These are phyloP conservation scores for Chaetomium cochliodes DNA, from an alignment of 495 filamentous ascomycete species.

Conservation along the genomic window DNA sequence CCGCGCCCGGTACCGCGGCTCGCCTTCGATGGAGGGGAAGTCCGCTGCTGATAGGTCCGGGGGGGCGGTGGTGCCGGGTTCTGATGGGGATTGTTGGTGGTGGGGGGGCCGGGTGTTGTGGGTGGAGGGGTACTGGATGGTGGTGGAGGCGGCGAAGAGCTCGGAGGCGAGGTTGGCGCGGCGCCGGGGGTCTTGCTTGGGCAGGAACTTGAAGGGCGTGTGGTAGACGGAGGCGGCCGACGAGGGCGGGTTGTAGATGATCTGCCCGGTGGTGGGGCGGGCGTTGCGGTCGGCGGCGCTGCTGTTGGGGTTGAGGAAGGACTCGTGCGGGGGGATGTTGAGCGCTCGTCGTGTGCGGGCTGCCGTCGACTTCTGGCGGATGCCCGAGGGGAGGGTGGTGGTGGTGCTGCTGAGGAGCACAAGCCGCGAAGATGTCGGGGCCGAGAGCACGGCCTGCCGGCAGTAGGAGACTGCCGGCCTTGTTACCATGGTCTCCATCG, in stretches of 20 bases:
- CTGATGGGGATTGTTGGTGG: neutral
- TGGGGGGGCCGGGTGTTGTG: neutral
- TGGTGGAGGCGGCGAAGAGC: slow-evolving; percentile 33
- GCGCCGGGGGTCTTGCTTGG: slow-evolving; percentile 70
- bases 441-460: slow-evolving; percentile 18
- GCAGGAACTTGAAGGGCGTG: slow-evolving; percentile 89
- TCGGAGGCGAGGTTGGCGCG: slow-evolving; percentile 43
- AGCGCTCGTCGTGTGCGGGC: slow-evolving; percentile 70
- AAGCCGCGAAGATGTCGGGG: slow-evolving; percentile 34
- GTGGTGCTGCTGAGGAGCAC: neutral
- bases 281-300: neutral
- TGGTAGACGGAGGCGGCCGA: slow-evolving; percentile 75
- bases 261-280: slow-evolving; percentile 53
- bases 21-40: slow-evolving; percentile 15
- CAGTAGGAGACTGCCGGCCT: slow-evolving; percentile 27
- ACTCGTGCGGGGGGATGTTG: slow-evolving; percentile 68
- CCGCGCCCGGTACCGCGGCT: slow-evolving; percentile 8
- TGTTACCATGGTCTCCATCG: slow-evolving; percentile 23
- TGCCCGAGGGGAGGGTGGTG: slow-evolving; percentile 45
- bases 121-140: slow-evolving; percentile 19
- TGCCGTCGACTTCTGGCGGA: slow-evolving; percentile 65
- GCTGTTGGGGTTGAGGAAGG: slow-evolving; percentile 54
- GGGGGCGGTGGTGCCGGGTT: neutral
- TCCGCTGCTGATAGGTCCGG: neutral
- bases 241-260: slow-evolving; percentile 96